Evolutionary conservation across 805 yeast genomes (phyloP).

Genomic region (Saccharomycopsis selenospora): DNA sequence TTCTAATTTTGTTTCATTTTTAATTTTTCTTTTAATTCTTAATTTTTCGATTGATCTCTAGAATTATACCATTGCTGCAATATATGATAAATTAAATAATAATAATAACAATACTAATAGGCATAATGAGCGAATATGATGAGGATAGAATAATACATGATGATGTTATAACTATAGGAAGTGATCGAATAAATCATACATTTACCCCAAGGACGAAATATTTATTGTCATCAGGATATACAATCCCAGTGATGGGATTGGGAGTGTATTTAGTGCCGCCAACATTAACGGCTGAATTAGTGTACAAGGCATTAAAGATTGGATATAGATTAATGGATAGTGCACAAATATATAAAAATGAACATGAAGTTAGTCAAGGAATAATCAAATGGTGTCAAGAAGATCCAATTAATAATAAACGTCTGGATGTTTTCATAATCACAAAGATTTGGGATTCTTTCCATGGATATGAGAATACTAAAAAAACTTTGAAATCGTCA

Average conservation of each 20-base stretch:
- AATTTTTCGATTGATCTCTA: too few relatives aligned
- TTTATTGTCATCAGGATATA: slow-evolving; percentile 4
- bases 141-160: background rate
- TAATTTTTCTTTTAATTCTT: too few relatives aligned
- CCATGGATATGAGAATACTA: slow-evolving; percentile 17
- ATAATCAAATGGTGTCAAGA: slow-evolving; percentile 16
- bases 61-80: too few relatives aligned
- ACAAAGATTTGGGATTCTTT: slow-evolving; percentile 20
- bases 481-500: slow-evolving; percentile 11
- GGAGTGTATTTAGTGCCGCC: slow-evolving; percentile 20
- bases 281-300: slow-evolving; percentile 13
- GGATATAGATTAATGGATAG: slow-evolving; percentile 20
- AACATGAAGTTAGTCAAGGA: slow-evolving; percentile 17
- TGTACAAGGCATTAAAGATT: slow-evolving; percentile 17
- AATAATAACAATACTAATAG: too few relatives aligned
- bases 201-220: slow-evolving; percentile 3
- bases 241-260: slow-evolving; percentile 17
- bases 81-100: too few relatives aligned
- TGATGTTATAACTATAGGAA: background rate
- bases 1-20: too few relatives aligned
- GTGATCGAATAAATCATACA: background rate
- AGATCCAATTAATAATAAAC: slow-evolving; percentile 12
- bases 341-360: slow-evolving; percentile 21
- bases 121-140: too few relatives aligned
- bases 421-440: slow-evolving; percentile 14